phyloP scores from a whole-genome alignment of 208 protist genomes.

The Plasmodiophora brassicae region DNA sequence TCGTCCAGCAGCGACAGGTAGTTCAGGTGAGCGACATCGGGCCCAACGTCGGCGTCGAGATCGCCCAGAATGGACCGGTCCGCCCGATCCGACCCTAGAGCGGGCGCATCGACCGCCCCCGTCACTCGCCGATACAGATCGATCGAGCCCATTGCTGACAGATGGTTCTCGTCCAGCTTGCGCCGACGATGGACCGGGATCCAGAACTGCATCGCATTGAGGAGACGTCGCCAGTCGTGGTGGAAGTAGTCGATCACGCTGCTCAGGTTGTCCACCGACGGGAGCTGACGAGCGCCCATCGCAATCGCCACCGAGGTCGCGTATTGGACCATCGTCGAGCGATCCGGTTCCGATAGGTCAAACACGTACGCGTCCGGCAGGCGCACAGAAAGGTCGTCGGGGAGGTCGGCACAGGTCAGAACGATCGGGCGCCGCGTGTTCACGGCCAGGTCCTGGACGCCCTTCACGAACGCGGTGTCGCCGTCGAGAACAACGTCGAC shows the following conservation, averaged over 20 bases:
- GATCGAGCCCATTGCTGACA: too few relatives aligned
- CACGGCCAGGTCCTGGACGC: not conserved
- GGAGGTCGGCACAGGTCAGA: not conserved
- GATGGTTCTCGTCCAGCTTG: too few relatives aligned
- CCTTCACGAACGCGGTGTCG: not conserved
- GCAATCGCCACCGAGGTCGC: not conserved
- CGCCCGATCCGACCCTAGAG: too few relatives aligned
- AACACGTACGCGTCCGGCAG: not conserved
- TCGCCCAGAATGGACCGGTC: too few relatives aligned
- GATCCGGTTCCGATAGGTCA: not conserved
- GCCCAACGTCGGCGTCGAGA: too few relatives aligned
- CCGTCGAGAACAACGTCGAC: not conserved
- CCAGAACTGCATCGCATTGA: slow-evolving; percentile 7
- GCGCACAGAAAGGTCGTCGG: not conserved
- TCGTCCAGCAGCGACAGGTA: too few relatives aligned
- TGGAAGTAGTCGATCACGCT: not conserved
- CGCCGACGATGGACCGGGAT: not conserved
- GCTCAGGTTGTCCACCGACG: not conserved
- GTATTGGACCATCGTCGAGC: not conserved
- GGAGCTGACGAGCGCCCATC: not conserved
- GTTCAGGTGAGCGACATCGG: too few relatives aligned
- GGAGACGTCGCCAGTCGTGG: not conserved
- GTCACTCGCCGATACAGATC: too few relatives aligned
- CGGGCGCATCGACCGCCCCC: too few relatives aligned
- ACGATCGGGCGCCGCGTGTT: not conserved